Percentiles rank a stretch among this genome's conserved stretches.
Conservation (phyloP, 2,329 filamentous ascomycete species). For the Sarocladium brachiariae region DNA sequence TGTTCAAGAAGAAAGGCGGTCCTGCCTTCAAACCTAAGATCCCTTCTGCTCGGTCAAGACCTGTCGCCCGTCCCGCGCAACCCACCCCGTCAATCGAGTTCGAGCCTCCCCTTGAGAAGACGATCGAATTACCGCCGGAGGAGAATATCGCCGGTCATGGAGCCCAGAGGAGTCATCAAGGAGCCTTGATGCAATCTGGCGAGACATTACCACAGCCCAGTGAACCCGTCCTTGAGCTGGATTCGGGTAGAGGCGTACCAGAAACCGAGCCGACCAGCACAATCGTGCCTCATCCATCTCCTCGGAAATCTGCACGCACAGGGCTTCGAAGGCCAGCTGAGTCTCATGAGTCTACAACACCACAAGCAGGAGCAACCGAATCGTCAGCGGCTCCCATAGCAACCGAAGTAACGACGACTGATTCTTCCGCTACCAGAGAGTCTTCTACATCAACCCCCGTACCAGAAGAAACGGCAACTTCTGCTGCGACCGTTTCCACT, state of each 20-base stretch:
- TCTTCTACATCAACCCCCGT: not conserved
- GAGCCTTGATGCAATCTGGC: not conserved
- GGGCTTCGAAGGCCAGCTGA: not conserved
- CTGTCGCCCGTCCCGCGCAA: conserved; percentile 25
- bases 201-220: not conserved
- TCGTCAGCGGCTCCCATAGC: no score
- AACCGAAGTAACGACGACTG: no score
- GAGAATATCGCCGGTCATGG: not conserved
- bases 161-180: not conserved
- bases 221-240: not conserved
- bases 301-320: not conserved
- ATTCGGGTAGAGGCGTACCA: not conserved
- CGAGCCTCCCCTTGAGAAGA: not conserved
- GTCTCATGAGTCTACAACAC: not conserved
- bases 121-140: not conserved
- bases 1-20: conserved; percentile 60
- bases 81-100: not conserved
- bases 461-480: not conserved
- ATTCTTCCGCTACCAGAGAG: not conserved
- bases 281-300: not conserved
- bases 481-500: conserved; percentile 1
- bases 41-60: conserved; percentile 45
- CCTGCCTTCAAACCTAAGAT: conserved; percentile 66
- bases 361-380: conserved; percentile 3
- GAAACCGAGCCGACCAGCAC: not conserved